These are phyloP conservation scores for Linnemannia elongata DNA, from an alignment of 192 early-diverging fungal species.

Conservation along the genomic window DNA sequence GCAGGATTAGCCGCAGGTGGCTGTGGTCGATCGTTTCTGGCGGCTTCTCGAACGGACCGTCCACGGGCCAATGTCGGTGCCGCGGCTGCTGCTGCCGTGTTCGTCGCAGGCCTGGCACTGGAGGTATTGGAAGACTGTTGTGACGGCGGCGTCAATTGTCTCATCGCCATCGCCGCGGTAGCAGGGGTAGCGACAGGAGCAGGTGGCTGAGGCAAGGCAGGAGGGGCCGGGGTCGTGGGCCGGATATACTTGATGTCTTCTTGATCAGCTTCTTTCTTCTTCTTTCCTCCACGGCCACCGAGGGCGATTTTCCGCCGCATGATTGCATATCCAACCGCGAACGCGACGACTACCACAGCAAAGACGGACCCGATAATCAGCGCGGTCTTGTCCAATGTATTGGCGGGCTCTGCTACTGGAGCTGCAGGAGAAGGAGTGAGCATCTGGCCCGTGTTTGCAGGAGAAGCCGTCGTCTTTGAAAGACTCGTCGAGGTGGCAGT, in stretches of 20 bases:
- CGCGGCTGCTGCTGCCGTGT: neutral
- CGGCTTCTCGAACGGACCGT: neutral
- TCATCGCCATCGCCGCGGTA: neutral
- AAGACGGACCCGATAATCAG: slow-evolving; percentile 19
- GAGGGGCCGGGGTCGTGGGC: neutral
- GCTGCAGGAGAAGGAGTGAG: neutral
- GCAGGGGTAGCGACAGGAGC: neutral
- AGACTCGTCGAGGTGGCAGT: neutral
- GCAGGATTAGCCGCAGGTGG: neutral
- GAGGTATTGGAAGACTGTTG: no score
- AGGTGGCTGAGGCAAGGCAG: neutral
- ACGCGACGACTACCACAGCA: neutral
- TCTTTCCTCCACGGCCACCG: neutral
- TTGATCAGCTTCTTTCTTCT: neutral
- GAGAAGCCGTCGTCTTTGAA: neutral
- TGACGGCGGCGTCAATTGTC: neutral
- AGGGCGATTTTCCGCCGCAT: slow-evolving; percentile 11
- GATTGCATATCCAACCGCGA: slow-evolving; percentile 7
- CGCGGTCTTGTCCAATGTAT: neutral
- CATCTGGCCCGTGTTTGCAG: neutral
- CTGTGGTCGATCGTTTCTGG: neutral
- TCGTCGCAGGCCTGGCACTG: neutral
- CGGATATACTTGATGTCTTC: neutral
- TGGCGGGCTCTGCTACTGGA: neutral
- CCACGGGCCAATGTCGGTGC: neutral